Conservation (phyloP, 768 basidiomycete genomes). For the Zangia roseola region DNA sequence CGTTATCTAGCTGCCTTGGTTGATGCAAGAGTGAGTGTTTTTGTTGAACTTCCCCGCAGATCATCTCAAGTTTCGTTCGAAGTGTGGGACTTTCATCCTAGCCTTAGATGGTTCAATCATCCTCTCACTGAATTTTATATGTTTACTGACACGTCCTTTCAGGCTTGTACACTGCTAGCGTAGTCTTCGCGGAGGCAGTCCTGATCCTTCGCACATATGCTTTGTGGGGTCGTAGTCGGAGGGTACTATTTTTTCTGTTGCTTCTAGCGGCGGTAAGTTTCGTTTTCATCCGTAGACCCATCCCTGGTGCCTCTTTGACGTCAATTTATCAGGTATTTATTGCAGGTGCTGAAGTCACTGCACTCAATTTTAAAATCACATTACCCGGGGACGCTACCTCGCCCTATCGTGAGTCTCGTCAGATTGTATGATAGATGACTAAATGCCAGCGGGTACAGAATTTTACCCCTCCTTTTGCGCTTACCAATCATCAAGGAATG, state of each 20-base stretch:
- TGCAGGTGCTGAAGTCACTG: constrained; percentile 11
- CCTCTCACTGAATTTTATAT: background rate
- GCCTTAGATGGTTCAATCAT: constrained; percentile 18
- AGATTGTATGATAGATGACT: background rate
- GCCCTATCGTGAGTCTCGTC: constrained; percentile 18
- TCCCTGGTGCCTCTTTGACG: background rate
- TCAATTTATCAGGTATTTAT: constrained; percentile 14
- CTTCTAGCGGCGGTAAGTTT: constrained; percentile 17
- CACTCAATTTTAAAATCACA: constrained; percentile 2
- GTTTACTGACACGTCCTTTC: background rate
- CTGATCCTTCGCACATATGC: constrained; percentile 29
- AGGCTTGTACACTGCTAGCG: constrained; percentile 16
- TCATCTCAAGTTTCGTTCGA: background rate
- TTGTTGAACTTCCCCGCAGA: background rate
- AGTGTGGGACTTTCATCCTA: constrained; percentile 21
- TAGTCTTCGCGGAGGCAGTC: constrained; percentile 17
- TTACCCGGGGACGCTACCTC: constrained; percentile 18
- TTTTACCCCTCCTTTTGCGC: constrained; percentile 20
- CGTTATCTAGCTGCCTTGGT: constrained; percentile 10
- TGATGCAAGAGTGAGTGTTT: constrained; percentile 1
- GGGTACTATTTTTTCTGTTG: constrained; percentile 16
- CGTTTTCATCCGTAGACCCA: background rate
- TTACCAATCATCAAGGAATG: constrained; percentile 16
- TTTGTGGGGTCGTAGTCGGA: constrained; percentile 21
- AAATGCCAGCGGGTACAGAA: constrained; percentile 3